Conservation (phyloP, 2,329 filamentous ascomycete species). For the Balansia obtecta region DNA sequence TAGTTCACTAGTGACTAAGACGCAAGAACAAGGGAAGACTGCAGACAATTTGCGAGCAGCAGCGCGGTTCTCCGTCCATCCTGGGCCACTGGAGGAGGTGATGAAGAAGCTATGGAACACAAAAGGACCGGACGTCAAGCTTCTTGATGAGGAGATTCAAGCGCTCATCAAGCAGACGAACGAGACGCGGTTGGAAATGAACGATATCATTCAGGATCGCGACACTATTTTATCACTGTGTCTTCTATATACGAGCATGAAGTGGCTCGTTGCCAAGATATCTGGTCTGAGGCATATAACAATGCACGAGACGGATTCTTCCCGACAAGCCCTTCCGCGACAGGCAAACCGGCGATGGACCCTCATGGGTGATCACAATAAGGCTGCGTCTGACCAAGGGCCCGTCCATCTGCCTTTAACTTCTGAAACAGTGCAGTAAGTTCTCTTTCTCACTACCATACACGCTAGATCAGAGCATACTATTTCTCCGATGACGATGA, state of each 20-base stretch:
- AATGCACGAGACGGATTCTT: conserved; percentile 54
- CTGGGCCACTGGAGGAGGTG: conserved; percentile 59
- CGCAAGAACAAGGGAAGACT: conserved; percentile 40
- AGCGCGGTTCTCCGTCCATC: conserved; percentile 56
- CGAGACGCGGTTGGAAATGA: conserved; percentile 53
- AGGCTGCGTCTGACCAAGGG: conserved; percentile 45
- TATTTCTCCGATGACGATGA: background rate
- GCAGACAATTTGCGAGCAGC: conserved; percentile 53
- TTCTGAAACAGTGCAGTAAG: conserved; percentile 67
- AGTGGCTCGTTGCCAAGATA: conserved; percentile 84
- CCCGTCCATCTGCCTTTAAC: conserved; percentile 81
- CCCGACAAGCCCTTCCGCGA: conserved; percentile 38
- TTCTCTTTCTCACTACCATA: conserved; percentile 9
- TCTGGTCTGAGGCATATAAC: conserved; percentile 74
- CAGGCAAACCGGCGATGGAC: conserved; percentile 71
- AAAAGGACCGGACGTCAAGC: conserved; percentile 33
- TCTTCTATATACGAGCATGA: conserved; percentile 92
- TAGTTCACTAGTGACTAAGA: conserved; percentile 66
- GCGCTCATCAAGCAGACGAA: conserved; percentile 44
- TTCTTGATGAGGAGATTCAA: conserved; percentile 51
- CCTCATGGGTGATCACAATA: conserved; percentile 52
- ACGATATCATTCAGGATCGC: conserved; percentile 79
- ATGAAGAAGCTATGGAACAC: conserved; percentile 54
- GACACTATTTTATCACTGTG: conserved; percentile 79
- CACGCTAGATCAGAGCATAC: too few relatives aligned